These are phyloP conservation scores for Wilhelminamyces savonicus DNA, from an alignment of 805 yeast genomes.

Conservation along the genomic window DNA sequence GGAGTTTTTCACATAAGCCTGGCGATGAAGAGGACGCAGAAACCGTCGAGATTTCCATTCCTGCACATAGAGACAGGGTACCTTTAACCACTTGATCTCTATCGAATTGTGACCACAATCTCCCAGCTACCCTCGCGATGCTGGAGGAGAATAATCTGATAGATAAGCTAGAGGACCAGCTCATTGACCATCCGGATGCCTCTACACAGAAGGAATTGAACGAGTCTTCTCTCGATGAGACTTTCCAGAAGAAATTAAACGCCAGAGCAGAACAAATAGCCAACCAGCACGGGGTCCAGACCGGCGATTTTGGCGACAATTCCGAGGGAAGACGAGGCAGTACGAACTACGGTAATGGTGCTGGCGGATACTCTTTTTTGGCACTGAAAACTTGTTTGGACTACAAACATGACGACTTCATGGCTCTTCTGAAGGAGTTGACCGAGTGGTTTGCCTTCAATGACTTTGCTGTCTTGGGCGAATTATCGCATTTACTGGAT, in stretches of 20 bases:
- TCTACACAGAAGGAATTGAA: conserved; percentile 20
- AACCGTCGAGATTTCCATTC: too few relatives aligned
- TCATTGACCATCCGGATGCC: conserved; percentile 38
- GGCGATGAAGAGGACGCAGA: too few relatives aligned
- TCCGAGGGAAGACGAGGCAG: neutral
- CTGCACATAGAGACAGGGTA: too few relatives aligned
- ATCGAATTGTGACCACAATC: too few relatives aligned
- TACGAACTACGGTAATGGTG: conserved; percentile 3
- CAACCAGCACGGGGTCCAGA: conserved; percentile 9
- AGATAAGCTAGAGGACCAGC: conserved; percentile 42
- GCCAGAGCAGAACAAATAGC: conserved; percentile 35
- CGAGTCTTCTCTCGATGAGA: conserved; percentile 29
- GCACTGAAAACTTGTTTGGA: conserved; percentile 24
- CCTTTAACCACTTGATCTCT: too few relatives aligned
- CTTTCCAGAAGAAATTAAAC: conserved; percentile 36
- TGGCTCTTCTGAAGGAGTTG: conserved; percentile 20
- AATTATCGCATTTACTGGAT: too few relatives aligned
- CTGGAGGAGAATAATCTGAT: conserved; percentile 24
- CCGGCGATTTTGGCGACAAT: conserved; percentile 1
- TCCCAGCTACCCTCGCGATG: too few relatives aligned
- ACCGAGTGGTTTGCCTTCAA: conserved; percentile 33
- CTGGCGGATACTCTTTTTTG: conserved; percentile 18
- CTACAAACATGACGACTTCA: conserved; percentile 23
- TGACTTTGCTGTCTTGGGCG: conserved; percentile 21
- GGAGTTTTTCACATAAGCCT: too few relatives aligned